Evolutionary conservation across 2,329 filamentous ascomycete species (phyloP), one percentile per base, ranked within the genome.

Genomic region (Fonsecaea monophora): DNA sequence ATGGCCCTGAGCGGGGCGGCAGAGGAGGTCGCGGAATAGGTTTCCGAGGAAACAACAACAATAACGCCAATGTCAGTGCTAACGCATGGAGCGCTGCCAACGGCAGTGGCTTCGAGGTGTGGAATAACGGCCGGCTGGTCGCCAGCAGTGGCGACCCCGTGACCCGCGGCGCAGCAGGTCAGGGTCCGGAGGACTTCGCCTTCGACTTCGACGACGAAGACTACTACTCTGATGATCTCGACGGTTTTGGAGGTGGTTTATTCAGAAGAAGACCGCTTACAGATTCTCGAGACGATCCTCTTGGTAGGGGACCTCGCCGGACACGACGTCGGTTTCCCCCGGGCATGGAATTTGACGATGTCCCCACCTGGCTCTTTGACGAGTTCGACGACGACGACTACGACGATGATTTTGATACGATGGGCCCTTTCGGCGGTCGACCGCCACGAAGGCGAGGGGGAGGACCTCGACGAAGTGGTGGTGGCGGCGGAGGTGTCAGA

Each of bases 101-200:
- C n/a, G 40, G 30, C 15, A 34, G 15, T n/a, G 42, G 25, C 18
- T 60, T 37, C 18, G 42, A 60, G 18, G 38, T 48, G 38, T 60
- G 57, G 57, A 48, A 60, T 21, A 50, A 60, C 15, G 57, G 40
- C 18, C 42, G 7, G 12, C 9, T 53, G 15, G 57, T 60, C 25
- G 57, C 57, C 1, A 53, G 57, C 12, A n/a, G 13, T 12, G 38
- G 21, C 37, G 15, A 8, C 0, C 25, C 25, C 32, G 34, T 30
- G 18, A 35, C n/a, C 13, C 13, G 15, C 34, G 21, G 45, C 10
- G 21, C 18, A 50, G 45, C 13, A 32, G 15, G 30, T 18, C 15
- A 15, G n/a, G 10, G 32, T 13, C n/a, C 6, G 18, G 57, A 18
- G 1, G 42, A 34, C n/a, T 8, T 48, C 10, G 40, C 30, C 6